Evolutionary conservation across 352 stramenopile genomes (phyloP), one percentile per base, ranked within the genome.

Genomic region (Globisporangium yorkense): DNA sequence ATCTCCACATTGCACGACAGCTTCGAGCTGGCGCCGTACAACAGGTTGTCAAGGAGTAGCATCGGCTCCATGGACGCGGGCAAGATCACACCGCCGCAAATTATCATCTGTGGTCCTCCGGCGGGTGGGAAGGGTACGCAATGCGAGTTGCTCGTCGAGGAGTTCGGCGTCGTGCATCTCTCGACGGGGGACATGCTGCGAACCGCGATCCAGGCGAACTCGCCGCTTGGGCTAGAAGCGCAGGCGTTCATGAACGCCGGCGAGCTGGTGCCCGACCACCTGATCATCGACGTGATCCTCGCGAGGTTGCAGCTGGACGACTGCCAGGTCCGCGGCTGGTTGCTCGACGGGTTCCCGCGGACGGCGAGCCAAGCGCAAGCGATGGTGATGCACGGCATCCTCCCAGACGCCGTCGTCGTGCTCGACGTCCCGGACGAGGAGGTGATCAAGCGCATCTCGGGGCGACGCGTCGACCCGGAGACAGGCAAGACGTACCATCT

Each of bases 111-210:
- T 45, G 87, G 88, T 12, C 84, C 87, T 3, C 84, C 88, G 33
- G 94, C 91, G 18, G 87, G 88, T 35, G 96, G 97, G 56, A 99
- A 99, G 69, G 96, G 96, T 59, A 99, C 97, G 0, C 96, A 99
- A 61, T 94, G 92, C 64, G 87, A 97, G 68, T 63, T 87, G 7
- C 85, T 97, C 13, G 77, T 82, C 1, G 66, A 85, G 8, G 77
- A 80, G 63, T 96, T 94, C 65, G 88, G 91, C 44, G 74, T 98
- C 8, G 79, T 97, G 27, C 90, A 97, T 66, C 66, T 98, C 13
- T 92, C 80, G 21, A 96, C 89, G 15, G 91, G 89, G 1, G 93
- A 97, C 58, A 96, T 98, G 80, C 72, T 98, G 12, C 73, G 92
- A 24, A 74, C 82, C 1, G 82, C 82, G 24, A 94, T 97, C 35